Evolutionary conservation across 257 asterid genomes (phyloP), one percentile per base, ranked within the genome.

Genomic region (Lithospermum erythrorhizon): DNA sequence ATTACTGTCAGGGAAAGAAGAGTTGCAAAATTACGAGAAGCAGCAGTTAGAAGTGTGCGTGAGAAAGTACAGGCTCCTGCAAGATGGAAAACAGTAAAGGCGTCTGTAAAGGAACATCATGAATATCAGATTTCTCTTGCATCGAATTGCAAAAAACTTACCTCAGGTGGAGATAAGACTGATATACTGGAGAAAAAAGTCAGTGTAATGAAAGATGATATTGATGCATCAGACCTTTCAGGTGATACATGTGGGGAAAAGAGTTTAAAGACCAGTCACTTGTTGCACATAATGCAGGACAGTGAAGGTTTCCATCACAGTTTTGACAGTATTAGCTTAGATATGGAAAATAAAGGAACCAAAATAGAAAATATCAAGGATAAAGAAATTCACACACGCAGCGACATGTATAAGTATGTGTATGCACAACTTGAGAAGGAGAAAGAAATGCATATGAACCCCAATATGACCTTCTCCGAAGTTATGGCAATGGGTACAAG

Each of bases 381-480:
- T 17, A 90, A 72, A 70, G 83, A 83, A 60, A 79, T 85, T 61
- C 82, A 90, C 35, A 76, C 81, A 1, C 73, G 82, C 68, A 90
- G 94, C 23, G 91, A 90, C 64, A 87, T 90, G 49, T 90, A 87
- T 80, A 79, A 37, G 75, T 87, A 85, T 51, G 97, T 95, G n/a
- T 90, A 90, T 72, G 75, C 93, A 58, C 90, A 87, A 65, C 86
- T 90, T 8, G 97, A 90, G 70, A 87, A 75, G 79, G 94, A 85
- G 82, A 91, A 78, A 77, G 91, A 91, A 61, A 83, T 75, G 68
- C 85, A 83, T 68, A 87, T 80, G 79, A 72, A 71, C 81, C 71
- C 63, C 68, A 76, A 82, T 58, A 73, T 79, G 45, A 81, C 79
- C 21, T 82, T 83, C 71, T 76, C 96, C 5, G 86, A 74, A 69